Percentiles rank a stretch among this genome's conserved stretches.
Evolutionary conservation across 306 rosid genomes (phyloP).

Genomic region (Crotalaria pallida): DNA sequence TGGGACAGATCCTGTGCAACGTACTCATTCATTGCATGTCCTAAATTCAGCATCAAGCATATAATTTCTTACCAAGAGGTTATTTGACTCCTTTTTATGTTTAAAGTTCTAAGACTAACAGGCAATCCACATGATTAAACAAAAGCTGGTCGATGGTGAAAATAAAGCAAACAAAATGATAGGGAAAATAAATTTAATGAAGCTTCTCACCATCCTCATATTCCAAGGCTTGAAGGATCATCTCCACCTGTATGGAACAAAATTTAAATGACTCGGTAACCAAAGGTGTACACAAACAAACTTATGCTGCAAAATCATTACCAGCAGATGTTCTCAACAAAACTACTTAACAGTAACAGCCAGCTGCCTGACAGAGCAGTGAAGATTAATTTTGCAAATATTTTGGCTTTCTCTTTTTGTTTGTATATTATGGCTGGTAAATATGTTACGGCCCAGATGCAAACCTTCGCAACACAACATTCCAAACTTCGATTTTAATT

Average conservation of each 20-base stretch:
- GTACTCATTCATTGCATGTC: background rate
- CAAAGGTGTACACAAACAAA: background rate
- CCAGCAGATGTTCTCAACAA: background rate
- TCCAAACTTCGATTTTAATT: background rate
- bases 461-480: background rate
- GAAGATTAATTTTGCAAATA: background rate
- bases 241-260: slow-evolving; percentile 55
- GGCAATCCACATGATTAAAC: background rate
- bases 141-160: background rate
- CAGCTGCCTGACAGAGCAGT: background rate
- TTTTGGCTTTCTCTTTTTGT: background rate
- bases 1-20: background rate
- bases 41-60: background rate
- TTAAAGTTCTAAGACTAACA: background rate
- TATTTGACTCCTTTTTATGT: background rate
- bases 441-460: background rate
- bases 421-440: background rate
- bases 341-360: background rate
- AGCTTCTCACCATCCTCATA: slow-evolving; percentile 64
- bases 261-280: slow-evolving; percentile 14
- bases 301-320: background rate
- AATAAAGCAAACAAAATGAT: background rate
- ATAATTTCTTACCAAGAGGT: background rate
- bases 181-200: background rate
- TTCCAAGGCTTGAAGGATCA: slow-evolving; percentile 90